Conservation (phyloP, 1,284 basidiomycete species). For the Cystobasidiaceae sp. region DNA sequence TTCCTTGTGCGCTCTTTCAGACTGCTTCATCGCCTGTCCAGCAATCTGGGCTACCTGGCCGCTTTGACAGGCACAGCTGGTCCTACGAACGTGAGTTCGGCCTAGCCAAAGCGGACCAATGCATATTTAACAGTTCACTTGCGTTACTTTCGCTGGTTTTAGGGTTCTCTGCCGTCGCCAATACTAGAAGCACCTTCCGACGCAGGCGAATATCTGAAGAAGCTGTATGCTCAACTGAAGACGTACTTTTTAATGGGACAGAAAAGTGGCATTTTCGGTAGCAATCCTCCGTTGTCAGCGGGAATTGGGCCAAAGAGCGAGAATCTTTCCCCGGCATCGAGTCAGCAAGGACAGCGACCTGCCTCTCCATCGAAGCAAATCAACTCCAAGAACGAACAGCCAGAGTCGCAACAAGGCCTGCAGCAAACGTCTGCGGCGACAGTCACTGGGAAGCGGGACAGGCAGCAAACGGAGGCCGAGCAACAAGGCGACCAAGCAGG, state of each 20-base stretch:
- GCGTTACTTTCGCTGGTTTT: neutral
- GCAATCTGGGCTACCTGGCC: conserved; percentile 31
- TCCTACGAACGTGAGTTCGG: neutral
- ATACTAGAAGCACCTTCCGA: conserved; percentile 6
- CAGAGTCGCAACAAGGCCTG: neutral
- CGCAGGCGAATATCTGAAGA: conserved; percentile 3
- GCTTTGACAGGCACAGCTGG: neutral
- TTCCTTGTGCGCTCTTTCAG: neutral
- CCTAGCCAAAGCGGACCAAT: neutral
- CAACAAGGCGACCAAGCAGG: neutral
- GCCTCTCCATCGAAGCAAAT: neutral
- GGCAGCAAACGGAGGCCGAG: conserved; percentile 3
- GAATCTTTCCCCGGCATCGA: neutral
- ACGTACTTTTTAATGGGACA: conserved; percentile 23
- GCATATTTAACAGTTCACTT: neutral
- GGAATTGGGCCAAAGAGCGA: conserved; percentile 1
- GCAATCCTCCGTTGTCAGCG: too few species aligned
- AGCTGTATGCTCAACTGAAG: conserved; percentile 3
- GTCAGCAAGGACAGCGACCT: conserved; percentile 1
- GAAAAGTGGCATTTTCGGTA: conserved; percentile 5
- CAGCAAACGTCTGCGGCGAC: neutral
- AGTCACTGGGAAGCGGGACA: conserved; percentile 24
- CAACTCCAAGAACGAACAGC: neutral
- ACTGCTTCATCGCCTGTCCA: conserved; percentile 19
- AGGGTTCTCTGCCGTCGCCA: conserved; percentile 12